These are phyloP conservation scores for Alternaria atra DNA, from an alignment of 2,329 filamentous ascomycete genomes.

Conservation along the genomic window DNA sequence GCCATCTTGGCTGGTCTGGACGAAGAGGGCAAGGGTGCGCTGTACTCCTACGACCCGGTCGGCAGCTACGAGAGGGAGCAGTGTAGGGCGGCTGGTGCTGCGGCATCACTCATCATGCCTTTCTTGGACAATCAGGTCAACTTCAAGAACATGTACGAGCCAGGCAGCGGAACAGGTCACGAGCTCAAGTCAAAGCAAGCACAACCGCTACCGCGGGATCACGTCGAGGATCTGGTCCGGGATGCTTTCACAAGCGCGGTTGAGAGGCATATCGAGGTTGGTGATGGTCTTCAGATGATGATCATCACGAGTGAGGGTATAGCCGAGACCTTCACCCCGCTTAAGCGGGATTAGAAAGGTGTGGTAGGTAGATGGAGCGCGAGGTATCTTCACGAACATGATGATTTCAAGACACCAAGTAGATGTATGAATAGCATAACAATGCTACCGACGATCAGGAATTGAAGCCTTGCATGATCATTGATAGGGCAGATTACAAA, in stretches of 20 bases:
- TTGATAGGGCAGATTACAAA: conserved; percentile 3
- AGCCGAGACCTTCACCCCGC: conserved; percentile 79
- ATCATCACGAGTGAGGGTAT: conserved; percentile 89
- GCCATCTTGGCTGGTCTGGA: conserved; percentile 94
- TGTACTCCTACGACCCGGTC: conserved; percentile 98
- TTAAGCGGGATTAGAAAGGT: conserved; percentile 69
- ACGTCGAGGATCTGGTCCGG: conserved; percentile 88
- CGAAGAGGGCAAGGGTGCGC: conserved; percentile 89
- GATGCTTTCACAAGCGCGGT: conserved; percentile 98
- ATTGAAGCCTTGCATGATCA: neutral
- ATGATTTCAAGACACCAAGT: conserved; percentile 35
- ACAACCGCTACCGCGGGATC: conserved; percentile 73
- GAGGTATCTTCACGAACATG: conserved; percentile 51
- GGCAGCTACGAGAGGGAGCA: conserved; percentile 98
- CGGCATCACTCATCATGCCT: conserved; percentile 95
- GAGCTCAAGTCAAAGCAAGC: conserved; percentile 75
- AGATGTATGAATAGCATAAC: conserved; percentile 33
- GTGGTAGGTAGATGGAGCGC: conserved; percentile 24
- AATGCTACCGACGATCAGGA: conserved; percentile 9
- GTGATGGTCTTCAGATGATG: conserved; percentile 95
- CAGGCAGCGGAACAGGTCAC: conserved; percentile 84
- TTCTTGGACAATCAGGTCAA: conserved; percentile 99
- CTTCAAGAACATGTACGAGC: conserved; percentile 98
- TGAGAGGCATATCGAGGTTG: conserved; percentile 98
- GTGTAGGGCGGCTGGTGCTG: conserved; percentile 91